Evolutionary conservation across 768 basidiomycete species (phyloP).

Genomic region (Tulasnella sp.): DNA sequence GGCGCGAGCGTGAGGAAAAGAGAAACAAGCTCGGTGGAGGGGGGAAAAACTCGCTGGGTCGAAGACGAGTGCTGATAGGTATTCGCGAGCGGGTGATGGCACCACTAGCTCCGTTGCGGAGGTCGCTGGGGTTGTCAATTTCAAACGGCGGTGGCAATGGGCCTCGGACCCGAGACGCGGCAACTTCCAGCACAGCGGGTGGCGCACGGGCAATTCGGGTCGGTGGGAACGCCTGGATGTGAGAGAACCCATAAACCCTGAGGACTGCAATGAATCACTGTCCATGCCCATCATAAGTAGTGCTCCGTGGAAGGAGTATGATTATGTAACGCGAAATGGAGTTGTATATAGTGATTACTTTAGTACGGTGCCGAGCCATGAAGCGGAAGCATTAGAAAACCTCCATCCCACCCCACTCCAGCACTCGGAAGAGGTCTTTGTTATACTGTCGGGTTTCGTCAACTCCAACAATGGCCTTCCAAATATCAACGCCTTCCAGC

Average conservation of each 20-base stretch:
- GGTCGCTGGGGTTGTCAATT: neutral
- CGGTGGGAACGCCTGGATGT: no score
- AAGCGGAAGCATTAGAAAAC: conserved; percentile 29
- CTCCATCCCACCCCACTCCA: conserved; percentile 54
- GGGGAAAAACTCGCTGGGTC: neutral
- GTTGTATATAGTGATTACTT: no score
- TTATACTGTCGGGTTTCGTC: conserved; percentile 37
- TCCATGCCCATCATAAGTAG: no score
- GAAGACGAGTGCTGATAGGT: neutral
- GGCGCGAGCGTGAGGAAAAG: neutral
- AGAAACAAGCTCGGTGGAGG: neutral
- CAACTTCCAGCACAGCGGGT: neutral
- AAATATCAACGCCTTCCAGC: neutral
- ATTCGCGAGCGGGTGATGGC: neutral
- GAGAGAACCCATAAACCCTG: no score
- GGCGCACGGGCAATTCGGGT: no score
- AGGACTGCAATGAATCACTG: no score
- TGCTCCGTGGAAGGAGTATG: no score
- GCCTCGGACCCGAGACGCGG: neutral
- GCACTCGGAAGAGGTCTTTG: conserved; percentile 40
- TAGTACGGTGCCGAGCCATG: no score
- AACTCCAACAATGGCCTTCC: conserved; percentile 34
- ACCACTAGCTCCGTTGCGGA: neutral
- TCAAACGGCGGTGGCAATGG: neutral
- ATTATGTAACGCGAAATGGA: no score